Conservation (phyloP, 768 basidiomycete species). For the Trametes meyenii region DNA sequence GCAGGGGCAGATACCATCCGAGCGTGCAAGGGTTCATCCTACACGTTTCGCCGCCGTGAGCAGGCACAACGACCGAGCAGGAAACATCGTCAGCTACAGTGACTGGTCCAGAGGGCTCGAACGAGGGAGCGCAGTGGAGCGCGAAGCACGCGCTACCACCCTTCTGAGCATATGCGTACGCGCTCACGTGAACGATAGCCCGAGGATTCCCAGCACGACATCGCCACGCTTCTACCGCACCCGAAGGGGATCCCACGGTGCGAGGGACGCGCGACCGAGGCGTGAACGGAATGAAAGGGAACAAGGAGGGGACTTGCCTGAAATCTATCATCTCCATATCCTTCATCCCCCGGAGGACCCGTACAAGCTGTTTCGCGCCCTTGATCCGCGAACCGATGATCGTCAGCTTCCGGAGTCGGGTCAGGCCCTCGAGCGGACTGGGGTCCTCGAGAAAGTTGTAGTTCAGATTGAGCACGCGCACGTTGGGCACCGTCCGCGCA, state of each 20-base stretch:
- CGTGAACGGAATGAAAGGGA: not conserved
- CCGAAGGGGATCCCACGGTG: not conserved
- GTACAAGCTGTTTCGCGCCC: conserved; percentile 73
- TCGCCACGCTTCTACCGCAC: not conserved
- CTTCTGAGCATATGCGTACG: not conserved
- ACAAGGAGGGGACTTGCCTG: conserved; percentile 51
- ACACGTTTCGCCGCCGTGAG: not conserved
- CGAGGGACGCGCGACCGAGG: not conserved
- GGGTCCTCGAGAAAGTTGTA: conserved; percentile 92
- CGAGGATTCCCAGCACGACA: not conserved
- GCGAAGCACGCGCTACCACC: not conserved
- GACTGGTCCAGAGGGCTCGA: not conserved
- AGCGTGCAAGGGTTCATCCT: conserved; percentile 98
- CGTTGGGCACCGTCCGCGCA: conserved; percentile 71
- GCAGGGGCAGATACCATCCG: conserved; percentile 91
- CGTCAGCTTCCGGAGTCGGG: conserved; percentile 78
- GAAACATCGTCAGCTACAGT: not conserved
- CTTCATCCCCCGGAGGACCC: conserved; percentile 67
- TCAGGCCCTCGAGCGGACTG: conserved; percentile 67
- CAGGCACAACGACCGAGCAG: not conserved
- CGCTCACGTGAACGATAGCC: conserved; percentile 10
- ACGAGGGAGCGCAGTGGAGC: not conserved
- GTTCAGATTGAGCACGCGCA: conserved; percentile 92
- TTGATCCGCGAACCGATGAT: conserved; percentile 83
- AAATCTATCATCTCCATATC: conserved; percentile 91